phyloP scores from a whole-genome alignment of 768 basidiomycete species.

The Collybia sp. region DNA sequence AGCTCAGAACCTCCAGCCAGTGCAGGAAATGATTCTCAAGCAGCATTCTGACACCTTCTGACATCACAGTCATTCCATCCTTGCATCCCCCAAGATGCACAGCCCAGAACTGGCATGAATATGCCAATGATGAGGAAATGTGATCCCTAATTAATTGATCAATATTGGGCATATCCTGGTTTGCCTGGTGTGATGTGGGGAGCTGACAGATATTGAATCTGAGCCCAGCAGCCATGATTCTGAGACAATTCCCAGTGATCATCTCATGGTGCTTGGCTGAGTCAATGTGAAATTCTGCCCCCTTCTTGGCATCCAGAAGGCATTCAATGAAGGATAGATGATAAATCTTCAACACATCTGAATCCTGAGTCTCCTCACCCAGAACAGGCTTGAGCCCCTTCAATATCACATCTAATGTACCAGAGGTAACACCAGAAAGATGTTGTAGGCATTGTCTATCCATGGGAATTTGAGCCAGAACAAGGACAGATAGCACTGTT shows the following conservation, averaged over 20 bases:
- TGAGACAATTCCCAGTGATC: no score
- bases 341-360: not conserved
- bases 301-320: no score
- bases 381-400: not conserved
- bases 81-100: no score
- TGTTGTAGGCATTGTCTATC: no score
- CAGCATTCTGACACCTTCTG: not conserved
- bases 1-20: constrained; percentile 12
- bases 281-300: no score
- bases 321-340: no score
- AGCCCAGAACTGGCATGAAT: no score
- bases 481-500: not conserved
- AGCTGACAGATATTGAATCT: no score
- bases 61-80: not conserved
- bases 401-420: not conserved
- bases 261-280: not conserved
- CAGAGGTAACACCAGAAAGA: no score
- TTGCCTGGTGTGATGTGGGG: no score
- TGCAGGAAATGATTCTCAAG: no score
- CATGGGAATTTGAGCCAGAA: not conserved
- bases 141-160: not conserved
- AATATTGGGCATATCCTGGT: constrained; percentile 2
- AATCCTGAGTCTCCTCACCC: not conserved
- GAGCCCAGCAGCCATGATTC: no score
- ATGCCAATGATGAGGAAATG: constrained; percentile 8